Conservation (phyloP, 2,329 filamentous ascomycete species). For the Zymoseptoria crescenta region DNA sequence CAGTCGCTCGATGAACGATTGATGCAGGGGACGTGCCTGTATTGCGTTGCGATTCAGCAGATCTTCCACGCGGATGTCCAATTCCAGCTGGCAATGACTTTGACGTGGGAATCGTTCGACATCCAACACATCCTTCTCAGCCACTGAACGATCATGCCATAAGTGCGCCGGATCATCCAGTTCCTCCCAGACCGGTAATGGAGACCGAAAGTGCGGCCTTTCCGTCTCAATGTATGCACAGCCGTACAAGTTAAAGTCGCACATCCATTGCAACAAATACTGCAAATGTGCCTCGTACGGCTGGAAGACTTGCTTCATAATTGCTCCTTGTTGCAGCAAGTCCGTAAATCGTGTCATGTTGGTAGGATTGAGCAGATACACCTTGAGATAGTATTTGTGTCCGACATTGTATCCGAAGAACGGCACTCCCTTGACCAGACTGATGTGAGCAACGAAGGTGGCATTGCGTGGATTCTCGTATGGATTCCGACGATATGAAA, state of each 20-base stretch:
- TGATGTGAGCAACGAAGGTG: constrained; percentile 80
- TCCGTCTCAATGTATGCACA: constrained; percentile 73
- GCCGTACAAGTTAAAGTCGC: constrained; percentile 94
- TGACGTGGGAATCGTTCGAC: constrained; percentile 61
- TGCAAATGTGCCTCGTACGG: constrained; percentile 92
- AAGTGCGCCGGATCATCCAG: constrained; percentile 55
- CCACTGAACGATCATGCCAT: constrained; percentile 74
- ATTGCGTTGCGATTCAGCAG: constrained; percentile 77
- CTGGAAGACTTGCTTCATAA: constrained; percentile 77
- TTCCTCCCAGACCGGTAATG: constrained; percentile 63
- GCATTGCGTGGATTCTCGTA: constrained; percentile 54
- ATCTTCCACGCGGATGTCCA: constrained; percentile 81
- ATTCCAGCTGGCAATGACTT: constrained; percentile 82
- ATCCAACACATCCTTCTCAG: constrained; percentile 51
- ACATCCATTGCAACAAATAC: constrained; percentile 94
- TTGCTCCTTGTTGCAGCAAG: constrained; percentile 75
- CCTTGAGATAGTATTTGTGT: constrained; percentile 83
- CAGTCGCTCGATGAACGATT: constrained; percentile 72
- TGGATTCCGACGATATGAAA: constrained; percentile 72
- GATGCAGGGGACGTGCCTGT: constrained; percentile 69
- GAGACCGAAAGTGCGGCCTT: constrained; percentile 64
- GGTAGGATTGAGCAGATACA: constrained; percentile 83
- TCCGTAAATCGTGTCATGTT: constrained; percentile 84
- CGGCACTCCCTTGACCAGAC: constrained; percentile 82
- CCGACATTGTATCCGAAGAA: constrained; percentile 96